Evolutionary conservation across 2,329 filamentous ascomycete species (phyloP).

Genomic region (Boeremia lycopersici): DNA sequence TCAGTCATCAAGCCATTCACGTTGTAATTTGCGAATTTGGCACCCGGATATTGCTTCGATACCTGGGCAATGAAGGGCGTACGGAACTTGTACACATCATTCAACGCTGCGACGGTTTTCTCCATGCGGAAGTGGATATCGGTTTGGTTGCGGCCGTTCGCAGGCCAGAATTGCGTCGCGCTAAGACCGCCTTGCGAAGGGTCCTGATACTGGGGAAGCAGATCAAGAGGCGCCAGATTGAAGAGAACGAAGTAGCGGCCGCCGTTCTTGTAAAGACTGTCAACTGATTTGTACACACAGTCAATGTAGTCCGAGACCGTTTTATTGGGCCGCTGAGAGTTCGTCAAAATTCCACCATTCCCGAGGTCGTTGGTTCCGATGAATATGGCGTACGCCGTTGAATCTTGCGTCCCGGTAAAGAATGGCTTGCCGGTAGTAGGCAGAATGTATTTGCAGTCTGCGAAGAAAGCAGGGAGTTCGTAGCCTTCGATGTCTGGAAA

Average conservation of each 20-base stretch:
- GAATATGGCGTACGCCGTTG: constrained; percentile 77
- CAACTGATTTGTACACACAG: constrained; percentile 70
- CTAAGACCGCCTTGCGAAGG: constrained; percentile 53
- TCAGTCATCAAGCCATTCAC: constrained; percentile 67
- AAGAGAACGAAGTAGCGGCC: constrained; percentile 74
- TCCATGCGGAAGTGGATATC: constrained; percentile 58
- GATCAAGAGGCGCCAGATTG: constrained; percentile 70
- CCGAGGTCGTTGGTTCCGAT: constrained; percentile 84
- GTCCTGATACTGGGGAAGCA: constrained; percentile 69
- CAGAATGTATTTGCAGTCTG: constrained; percentile 46
- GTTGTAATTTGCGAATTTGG: constrained; percentile 70
- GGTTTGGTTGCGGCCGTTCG: constrained; percentile 57
- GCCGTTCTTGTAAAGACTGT: constrained; percentile 68
- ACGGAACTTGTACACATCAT: constrained; percentile 59
- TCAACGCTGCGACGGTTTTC: constrained; percentile 57
- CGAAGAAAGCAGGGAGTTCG: constrained; percentile 55
- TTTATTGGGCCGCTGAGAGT: constrained; percentile 64
- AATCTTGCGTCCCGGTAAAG: constrained; percentile 55
- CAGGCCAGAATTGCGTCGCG: constrained; percentile 54
- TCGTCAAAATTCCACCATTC: constrained; percentile 67
- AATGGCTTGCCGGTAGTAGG: constrained; percentile 50
- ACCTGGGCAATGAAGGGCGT: constrained; percentile 50
- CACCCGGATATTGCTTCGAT: constrained; percentile 56
- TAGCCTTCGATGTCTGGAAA: constrained; percentile 63
- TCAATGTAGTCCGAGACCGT: constrained; percentile 69